Evolutionary conservation across 257 asterid genomes (phyloP).

Genomic region (Plectranthus barbatus): DNA sequence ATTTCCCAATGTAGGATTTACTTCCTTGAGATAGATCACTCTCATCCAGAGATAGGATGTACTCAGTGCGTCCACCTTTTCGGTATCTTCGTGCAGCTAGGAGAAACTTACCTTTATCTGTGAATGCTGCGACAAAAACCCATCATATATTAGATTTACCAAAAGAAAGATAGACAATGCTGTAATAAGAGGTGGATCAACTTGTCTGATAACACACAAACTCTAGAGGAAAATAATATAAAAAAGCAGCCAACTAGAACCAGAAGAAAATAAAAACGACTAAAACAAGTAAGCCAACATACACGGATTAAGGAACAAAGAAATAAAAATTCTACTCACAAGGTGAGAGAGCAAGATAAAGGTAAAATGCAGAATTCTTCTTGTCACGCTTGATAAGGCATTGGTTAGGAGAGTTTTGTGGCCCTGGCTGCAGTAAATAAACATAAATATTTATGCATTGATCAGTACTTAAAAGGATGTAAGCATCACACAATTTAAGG

Average conservation of each 20-base stretch:
- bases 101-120: slow-evolving; percentile 83
- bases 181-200: not conserved
- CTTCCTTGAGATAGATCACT: slow-evolving; percentile 81
- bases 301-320: too few relatives aligned
- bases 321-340: slow-evolving; percentile 34
- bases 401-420: slow-evolving; percentile 56
- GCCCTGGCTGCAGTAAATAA: slow-evolving; percentile 65
- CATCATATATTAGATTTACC: too few relatives aligned
- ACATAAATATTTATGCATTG: too few relatives aligned
- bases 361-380: slow-evolving; percentile 69
- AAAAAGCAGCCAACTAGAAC: too few relatives aligned
- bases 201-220: too few relatives aligned
- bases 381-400: slow-evolving; percentile 91
- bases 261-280: too few relatives aligned
- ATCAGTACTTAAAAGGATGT: too few relatives aligned
- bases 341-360: slow-evolving; percentile 78
- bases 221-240: too few relatives aligned
- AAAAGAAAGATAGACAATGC: too few relatives aligned
- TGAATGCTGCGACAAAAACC: slow-evolving; percentile 51
- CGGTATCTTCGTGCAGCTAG: slow-evolving; percentile 82
- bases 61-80: slow-evolving; percentile 71
- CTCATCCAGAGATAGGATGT: slow-evolving; percentile 70
- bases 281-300: too few relatives aligned
- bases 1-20: slow-evolving; percentile 84
- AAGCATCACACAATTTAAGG: too few relatives aligned